Evolutionary conservation across 129 eudicot genomes (phyloP), one percentile per base, ranked within the genome.

Genomic region (Helichrysum umbraculigerum): DNA sequence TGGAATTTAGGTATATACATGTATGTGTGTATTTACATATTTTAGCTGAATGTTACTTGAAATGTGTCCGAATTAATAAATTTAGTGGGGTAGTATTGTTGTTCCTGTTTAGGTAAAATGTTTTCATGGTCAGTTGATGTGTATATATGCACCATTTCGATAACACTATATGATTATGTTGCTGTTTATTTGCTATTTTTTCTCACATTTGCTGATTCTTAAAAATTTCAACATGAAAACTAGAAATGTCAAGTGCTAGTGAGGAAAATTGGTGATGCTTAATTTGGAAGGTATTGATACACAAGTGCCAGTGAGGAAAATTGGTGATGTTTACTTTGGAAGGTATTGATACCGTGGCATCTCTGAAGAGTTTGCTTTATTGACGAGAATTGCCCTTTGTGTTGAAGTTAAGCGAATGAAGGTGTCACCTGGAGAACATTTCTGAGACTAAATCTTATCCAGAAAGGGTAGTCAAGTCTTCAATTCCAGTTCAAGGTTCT

Each of bases 361-460:
- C 71, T 69, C 77, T 1, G 84, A 68, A 74, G 91, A 80, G 69
- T 74, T 66, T 56, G 73, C 86, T 73, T 63, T 41, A 33, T 66
- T 75, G 47, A 72, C 30, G 14, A 78, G 83, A 56, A 66, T 52
- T 76, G 66, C 63, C 52, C 84, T 74, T 52, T 82, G 72, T 35
- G 34, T 68, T 66, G 77, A 29, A 58, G 82, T 79, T 41, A 88
- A 88, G 73, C 83, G 88, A 70, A 70, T 75, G 47, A 85, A 84
- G 83, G 57, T 80, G 77, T 75, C 88, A 58, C 80, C 66, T 65
- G 90, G 56, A 50, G 84, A 81, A 71, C 83, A 76, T n/a, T 68
- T 82, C 83, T 10, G 50, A 67, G 76, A 52, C 65, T 60, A 86
- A 79, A 81, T 85, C 85, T 66, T 58, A 72, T 74, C 28, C 70